These are phyloP conservation scores for Hymenoscyphus repandus DNA, from an alignment of 2,329 filamentous ascomycete species.

Conservation along the genomic window DNA sequence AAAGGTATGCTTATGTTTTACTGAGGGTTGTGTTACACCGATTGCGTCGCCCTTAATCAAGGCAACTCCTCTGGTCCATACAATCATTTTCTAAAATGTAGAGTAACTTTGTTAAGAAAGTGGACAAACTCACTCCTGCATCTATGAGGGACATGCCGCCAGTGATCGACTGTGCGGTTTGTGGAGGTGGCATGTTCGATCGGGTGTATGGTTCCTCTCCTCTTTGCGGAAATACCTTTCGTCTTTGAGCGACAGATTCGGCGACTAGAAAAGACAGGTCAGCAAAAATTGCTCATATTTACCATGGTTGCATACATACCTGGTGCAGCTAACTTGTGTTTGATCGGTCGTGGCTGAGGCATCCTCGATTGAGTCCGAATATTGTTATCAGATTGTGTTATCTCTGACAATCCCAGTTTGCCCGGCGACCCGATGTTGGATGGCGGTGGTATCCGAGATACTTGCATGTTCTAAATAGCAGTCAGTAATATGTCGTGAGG, in stretches of 20 bases:
- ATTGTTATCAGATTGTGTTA: slow-evolving; percentile 58
- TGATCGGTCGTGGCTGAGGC: slow-evolving; percentile 40
- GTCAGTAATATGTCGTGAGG: slow-evolving; percentile 6
- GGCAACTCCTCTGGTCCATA: not conserved
- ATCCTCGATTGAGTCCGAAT: slow-evolving; percentile 43
- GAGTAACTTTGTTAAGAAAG: not conserved
- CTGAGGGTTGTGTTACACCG: too few species aligned
- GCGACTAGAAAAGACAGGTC: not conserved
- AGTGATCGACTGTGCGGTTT: too few species aligned
- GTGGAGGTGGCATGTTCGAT: too few species aligned
- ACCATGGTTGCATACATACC: slow-evolving; percentile 1
- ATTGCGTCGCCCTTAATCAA: not conserved
- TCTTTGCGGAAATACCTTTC: too few species aligned
- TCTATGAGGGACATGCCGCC: not conserved
- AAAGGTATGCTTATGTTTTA: too few species aligned
- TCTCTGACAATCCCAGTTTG: slow-evolving; percentile 42
- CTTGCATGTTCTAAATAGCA: slow-evolving; percentile 21
- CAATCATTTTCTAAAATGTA: not conserved
- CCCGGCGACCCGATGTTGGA: slow-evolving; percentile 26
- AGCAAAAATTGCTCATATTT: too few species aligned
- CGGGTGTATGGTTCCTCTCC: too few species aligned
- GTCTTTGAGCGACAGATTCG: not conserved
- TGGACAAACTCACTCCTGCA: not conserved
- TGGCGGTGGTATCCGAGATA: slow-evolving; percentile 26
- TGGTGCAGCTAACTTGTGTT: slow-evolving; percentile 37